Evolutionary conservation across 306 rosid genomes (phyloP).

Genomic region (Ormosia emarginata): DNA sequence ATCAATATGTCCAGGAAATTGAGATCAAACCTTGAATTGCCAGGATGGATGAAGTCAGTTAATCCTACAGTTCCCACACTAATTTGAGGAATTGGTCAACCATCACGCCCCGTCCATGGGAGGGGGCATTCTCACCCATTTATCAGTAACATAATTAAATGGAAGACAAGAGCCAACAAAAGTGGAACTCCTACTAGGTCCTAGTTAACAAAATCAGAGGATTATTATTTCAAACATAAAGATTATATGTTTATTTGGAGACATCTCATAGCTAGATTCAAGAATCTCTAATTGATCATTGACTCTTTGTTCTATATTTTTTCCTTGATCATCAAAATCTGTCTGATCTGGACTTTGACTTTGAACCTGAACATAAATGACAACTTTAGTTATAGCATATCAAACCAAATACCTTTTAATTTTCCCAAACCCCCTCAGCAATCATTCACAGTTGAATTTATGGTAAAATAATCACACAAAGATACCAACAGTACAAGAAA

Average conservation of each 20-base stretch:
- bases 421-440: not conserved
- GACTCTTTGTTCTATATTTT: not conserved
- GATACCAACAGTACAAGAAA: not conserved
- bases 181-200: not conserved
- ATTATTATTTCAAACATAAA: not conserved
- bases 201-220: not conserved
- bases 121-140: no score
- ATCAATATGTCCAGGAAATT: not conserved
- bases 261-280: not conserved
- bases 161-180: no score
- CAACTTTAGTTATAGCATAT: not conserved
- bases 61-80: not conserved
- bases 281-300: not conserved
- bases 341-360: not conserved
- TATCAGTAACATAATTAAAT: no score
- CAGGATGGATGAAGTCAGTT: not conserved
- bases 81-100: not conserved
- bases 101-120: no score
- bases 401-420: not conserved
- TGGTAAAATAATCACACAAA: conserved; percentile 10
- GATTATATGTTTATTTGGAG: not conserved
- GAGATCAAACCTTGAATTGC: not conserved
- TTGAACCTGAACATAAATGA: not conserved
- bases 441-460: not conserved
- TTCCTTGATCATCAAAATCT: not conserved